These are phyloP conservation scores for Torulaspora delbrueckii DNA, from an alignment of 805 yeast species.

Conservation along the genomic window DNA sequence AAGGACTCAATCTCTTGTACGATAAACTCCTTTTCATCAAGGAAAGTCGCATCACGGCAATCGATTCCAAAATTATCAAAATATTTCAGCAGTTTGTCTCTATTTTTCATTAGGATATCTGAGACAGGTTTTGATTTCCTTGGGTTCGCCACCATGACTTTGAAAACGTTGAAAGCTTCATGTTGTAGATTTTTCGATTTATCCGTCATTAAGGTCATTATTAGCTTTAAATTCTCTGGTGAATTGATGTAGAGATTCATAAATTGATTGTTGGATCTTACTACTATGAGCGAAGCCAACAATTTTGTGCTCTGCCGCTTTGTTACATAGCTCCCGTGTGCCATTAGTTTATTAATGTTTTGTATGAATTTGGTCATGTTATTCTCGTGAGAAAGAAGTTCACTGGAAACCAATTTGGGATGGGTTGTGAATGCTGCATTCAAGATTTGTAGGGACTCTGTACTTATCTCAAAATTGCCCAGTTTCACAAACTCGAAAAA, in stretches of 20 bases:
- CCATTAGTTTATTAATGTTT: conserved; percentile 63
- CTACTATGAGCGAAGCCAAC: conserved; percentile 64
- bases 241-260: conserved; percentile 75
- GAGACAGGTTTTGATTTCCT: conserved; percentile 71
- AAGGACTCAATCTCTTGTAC: conserved; percentile 65
- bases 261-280: conserved; percentile 62
- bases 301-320: conserved; percentile 84
- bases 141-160: conserved; percentile 95
- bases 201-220: conserved; percentile 83
- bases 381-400: conserved; percentile 50
- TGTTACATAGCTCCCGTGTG: conserved; percentile 80
- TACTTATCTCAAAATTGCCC: conserved; percentile 81
- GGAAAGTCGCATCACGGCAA: conserved; percentile 55
- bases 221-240: conserved; percentile 74
- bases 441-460: conserved; percentile 80
- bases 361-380: conserved; percentile 56
- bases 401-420: conserved; percentile 56
- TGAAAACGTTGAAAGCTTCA: conserved; percentile 91
- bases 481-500: conserved; percentile 72
- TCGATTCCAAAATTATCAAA: conserved; percentile 58
- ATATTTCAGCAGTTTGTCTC: conserved; percentile 67
- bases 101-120: conserved; percentile 80
- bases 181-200: conserved; percentile 82
- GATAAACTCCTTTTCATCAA: conserved; percentile 78
- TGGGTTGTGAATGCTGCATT: conserved; percentile 65